Base-by-base conservation (phyloP, 768 basidiomycete species). In the Hygrocybe punicea region DNA sequence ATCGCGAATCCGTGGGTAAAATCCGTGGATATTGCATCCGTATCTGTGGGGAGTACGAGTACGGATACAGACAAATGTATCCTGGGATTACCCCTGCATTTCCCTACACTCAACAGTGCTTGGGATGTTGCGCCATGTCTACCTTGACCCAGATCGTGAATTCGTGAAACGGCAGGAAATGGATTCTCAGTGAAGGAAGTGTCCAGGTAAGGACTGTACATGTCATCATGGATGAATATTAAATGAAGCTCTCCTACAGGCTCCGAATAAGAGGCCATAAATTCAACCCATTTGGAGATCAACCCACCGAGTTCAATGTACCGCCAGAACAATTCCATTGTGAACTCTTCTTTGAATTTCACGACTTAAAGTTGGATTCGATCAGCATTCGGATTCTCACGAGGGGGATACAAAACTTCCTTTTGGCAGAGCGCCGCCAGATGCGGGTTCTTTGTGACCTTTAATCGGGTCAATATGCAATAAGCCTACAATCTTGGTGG, bases 271-370 rank as follows among this genome's bases (percentile, higher is more conserved):
- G n/a, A 33, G 51, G 62, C 10, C 56, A 40, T 37, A 13, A 53
- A n/a, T 23, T 24, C 54, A 42, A 33, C 36, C 4, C 13, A 4
- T 11, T 23, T 23, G 24, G n/a, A 17, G 42, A 11, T 11, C 13
- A n/a, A 67, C 81, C 44, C 56, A 89, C 92, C 91, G 60, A 94
- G 86, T 62, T 93, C 89, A 50, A 96, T 88, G 69, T 92, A 96
- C 90, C 90, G 97, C 64, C 84, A 82, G 66, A 91, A 95, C n/a
- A 97, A 78, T 65, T 92, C 87, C n/a, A 80, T 84, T 0, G 93
- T 88, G 61, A 98, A 98, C 10, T 83, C 84, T 35, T 93, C 85
- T 50, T 86, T 83, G 72, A 88, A 96, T 63, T 78, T 80, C 45
- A 88, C 80, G 56, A 94, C 83, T 69, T 93, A 97, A 4, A 69